Conservation (phyloP, 768 basidiomycete species). For the Crepidotus variabilis region DNA sequence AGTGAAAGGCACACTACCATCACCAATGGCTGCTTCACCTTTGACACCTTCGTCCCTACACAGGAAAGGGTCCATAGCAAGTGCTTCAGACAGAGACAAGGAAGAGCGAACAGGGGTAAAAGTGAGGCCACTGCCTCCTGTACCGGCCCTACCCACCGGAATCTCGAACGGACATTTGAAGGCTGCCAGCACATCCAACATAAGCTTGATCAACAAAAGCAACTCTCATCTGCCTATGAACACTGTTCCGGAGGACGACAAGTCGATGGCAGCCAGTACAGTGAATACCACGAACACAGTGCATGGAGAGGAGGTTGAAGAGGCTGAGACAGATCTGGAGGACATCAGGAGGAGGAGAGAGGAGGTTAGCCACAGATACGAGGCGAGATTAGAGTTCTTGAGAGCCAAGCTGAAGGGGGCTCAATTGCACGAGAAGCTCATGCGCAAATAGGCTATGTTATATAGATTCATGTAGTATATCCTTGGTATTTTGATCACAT, state of each 20-base stretch:
- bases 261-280: conserved; percentile 17
- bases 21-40: conserved; percentile 19
- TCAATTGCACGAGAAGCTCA: conserved; percentile 76
- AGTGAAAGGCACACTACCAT: conserved; percentile 27
- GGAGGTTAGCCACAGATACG: conserved; percentile 71
- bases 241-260: conserved; percentile 48
- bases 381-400: conserved; percentile 73
- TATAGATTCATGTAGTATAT: conserved; percentile 7
- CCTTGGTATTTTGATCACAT: background rate
- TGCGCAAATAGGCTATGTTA: conserved; percentile 45
- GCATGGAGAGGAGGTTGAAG: conserved; percentile 24
- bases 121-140: conserved; percentile 26
- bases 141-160: conserved; percentile 28
- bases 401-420: conserved; percentile 81
- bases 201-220: conserved; percentile 49
- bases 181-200: conserved; percentile 32
- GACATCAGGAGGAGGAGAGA: conserved; percentile 68
- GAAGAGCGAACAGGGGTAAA: conserved; percentile 14
- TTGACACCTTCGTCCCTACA: conserved; percentile 37
- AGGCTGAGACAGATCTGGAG: conserved; percentile 55
- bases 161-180: conserved; percentile 27
- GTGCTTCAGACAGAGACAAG: conserved; percentile 37
- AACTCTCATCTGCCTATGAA: conserved; percentile 46
- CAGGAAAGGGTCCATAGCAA: conserved; percentile 61
- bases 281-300: conserved; percentile 20